A percentile compares a stretch with the other conserved stretches of the same genome.
Conservation (phyloP, 1,284 basidiomycete species). For the Pascua guehoae region DNA sequence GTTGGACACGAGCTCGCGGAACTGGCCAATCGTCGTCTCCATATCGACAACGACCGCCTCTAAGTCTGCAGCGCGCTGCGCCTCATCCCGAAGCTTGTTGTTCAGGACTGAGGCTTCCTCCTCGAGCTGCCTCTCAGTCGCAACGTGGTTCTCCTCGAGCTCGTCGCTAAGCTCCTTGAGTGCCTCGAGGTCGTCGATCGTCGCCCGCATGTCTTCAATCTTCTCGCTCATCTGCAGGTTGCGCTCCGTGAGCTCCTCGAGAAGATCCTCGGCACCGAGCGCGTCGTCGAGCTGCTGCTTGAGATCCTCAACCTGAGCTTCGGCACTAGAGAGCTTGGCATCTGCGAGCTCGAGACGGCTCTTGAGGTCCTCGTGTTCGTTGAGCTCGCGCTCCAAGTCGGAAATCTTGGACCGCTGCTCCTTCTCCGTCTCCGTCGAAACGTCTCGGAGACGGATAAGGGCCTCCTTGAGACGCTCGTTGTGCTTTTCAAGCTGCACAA, state of each 20-base stretch:
- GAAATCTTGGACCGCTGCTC: slow-evolving; percentile 76
- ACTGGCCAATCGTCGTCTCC: slow-evolving; percentile 80
- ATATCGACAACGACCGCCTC: slow-evolving; percentile 79
- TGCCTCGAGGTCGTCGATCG: slow-evolving; percentile 92
- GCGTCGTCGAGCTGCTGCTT: slow-evolving; percentile 94
- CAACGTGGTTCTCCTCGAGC: slow-evolving; percentile 91
- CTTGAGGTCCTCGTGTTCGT: slow-evolving; percentile 44
- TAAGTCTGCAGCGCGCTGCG: slow-evolving; percentile 61
- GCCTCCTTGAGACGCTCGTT: slow-evolving; percentile 94
- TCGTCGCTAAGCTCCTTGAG: slow-evolving; percentile 95
- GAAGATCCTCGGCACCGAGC: slow-evolving; percentile 89
- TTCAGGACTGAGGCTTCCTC: slow-evolving; percentile 71
- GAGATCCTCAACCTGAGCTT: slow-evolving; percentile 86
- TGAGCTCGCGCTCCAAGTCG: slow-evolving; percentile 85
- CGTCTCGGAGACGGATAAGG: slow-evolving; percentile 80
- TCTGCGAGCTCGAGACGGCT: slow-evolving; percentile 70
- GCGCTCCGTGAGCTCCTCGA: slow-evolving; percentile 90
- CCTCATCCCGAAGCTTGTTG: slow-evolving; percentile 62
- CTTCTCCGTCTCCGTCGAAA: slow-evolving; percentile 79
- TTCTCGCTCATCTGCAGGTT: slow-evolving; percentile 88
- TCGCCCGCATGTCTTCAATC: slow-evolving; percentile 91
- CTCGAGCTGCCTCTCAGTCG: slow-evolving; percentile 87
- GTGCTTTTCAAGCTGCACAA: slow-evolving; percentile 91
- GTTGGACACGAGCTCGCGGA: slow-evolving; percentile 80
- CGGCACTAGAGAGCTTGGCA: slow-evolving; percentile 76